Evolutionary conservation across 257 asterid species (phyloP).

Genomic region (Nicotiana undulata): DNA sequence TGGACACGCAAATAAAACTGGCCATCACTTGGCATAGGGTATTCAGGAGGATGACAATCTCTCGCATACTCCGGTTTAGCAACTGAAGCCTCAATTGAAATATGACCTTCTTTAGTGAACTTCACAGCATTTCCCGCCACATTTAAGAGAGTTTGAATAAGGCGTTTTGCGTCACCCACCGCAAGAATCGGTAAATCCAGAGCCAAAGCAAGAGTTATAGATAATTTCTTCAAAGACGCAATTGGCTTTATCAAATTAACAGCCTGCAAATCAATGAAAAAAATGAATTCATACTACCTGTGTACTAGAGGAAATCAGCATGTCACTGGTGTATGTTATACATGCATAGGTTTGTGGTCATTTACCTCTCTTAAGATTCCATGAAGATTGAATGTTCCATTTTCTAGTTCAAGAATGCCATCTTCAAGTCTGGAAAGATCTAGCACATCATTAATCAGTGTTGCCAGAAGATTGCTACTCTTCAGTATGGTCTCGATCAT

Average conservation of each 20-base stretch:
- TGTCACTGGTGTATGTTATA: neutral
- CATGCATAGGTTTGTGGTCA: neutral
- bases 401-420: conserved; percentile 53
- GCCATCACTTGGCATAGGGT: conserved; percentile 31
- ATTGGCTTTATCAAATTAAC: conserved; percentile 58
- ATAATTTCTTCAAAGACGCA: conserved; percentile 56
- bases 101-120: conserved; percentile 59
- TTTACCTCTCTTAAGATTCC: conserved; percentile 51
- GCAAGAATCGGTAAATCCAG: conserved; percentile 50
- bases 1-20: conserved; percentile 59
- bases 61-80: conserved; percentile 45
- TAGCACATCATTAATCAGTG: conserved; percentile 59
- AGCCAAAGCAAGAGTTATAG: conserved; percentile 38
- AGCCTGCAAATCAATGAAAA: conserved; percentile 30
- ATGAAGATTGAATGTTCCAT: conserved; percentile 45
- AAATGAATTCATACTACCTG: neutral
- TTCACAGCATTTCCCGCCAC: conserved; percentile 59
- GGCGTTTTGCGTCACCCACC: conserved; percentile 55
- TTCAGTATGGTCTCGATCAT: conserved; percentile 69
- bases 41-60: conserved; percentile 41
- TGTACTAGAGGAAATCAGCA: neutral
- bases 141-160: conserved; percentile 51
- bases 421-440: conserved; percentile 76
- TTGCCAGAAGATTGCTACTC: conserved; percentile 61
- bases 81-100: conserved; percentile 46